Conservation (phyloP, 352 stramenopile genomes). For the Achlya hypogyna region DNA sequence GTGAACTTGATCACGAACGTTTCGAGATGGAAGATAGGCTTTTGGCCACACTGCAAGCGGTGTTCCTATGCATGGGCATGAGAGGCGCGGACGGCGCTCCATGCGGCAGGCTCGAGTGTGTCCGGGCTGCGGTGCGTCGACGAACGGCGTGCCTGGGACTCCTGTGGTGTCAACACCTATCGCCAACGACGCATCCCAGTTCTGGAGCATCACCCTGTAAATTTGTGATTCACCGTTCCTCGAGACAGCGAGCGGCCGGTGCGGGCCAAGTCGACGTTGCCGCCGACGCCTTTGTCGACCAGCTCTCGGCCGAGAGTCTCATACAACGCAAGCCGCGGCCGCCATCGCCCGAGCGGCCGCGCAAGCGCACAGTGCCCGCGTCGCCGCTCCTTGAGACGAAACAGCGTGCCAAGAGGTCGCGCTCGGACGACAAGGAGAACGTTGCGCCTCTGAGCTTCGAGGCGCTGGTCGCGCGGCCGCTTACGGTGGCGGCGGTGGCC, state of each 20-base stretch:
- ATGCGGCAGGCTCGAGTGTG: no score
- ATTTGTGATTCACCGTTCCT: no score
- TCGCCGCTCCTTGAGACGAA: constrained; percentile 1
- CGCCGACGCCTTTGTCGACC: no score
- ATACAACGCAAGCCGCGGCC: not conserved
- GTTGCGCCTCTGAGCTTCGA: not conserved
- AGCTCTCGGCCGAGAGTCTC: not conserved
- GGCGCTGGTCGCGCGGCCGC: not conserved
- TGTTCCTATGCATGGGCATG: constrained; percentile 75
- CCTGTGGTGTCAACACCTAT: no score
- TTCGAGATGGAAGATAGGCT: constrained; percentile 99
- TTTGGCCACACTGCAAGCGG: constrained; percentile 90
- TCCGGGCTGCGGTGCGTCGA: no score
- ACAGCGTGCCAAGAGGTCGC: not conserved
- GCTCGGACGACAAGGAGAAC: constrained; percentile 13
- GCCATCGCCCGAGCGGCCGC: not conserved
- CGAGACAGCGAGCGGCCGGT: no score
- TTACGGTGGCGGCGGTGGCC: not conserved
- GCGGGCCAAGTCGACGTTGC: no score
- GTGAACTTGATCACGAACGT: constrained; percentile 99
- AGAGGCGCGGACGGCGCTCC: not conserved
- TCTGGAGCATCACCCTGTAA: no score
- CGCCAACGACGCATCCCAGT: no score
- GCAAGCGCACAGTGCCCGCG: not conserved
- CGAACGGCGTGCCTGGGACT: no score